Evolutionary conservation across 164 flowering plant genomes (phyloP).

Genomic region (Vitis cinerea): DNA sequence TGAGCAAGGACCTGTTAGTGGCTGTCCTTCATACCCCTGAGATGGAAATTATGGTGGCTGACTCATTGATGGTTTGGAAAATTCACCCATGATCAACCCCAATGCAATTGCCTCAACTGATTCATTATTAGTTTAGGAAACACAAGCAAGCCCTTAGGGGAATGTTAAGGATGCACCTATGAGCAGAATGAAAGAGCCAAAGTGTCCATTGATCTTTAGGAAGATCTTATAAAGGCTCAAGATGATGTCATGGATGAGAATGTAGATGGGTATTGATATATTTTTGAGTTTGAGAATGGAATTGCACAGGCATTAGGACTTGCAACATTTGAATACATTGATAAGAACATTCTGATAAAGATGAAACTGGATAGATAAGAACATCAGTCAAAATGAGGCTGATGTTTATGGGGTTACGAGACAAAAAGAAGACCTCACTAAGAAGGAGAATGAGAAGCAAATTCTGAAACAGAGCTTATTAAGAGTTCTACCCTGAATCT

Average conservation of each 20-base stretch:
- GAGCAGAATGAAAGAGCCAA: conserved; percentile 86
- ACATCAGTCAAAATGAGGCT: conserved; percentile 32
- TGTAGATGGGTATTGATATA: conserved; percentile 76
- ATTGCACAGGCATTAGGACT: conserved; percentile 83
- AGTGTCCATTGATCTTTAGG: conserved; percentile 58
- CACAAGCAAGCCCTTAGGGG: conserved; percentile 68
- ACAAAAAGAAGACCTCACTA: conserved; percentile 21
- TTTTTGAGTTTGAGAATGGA: conserved; percentile 66
- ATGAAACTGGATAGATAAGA: conserved; percentile 43
- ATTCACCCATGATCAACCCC: conserved; percentile 35
- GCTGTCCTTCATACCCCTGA: conserved; percentile 46
- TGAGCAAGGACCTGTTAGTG: conserved; percentile 26
- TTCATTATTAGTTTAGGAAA: conserved; percentile 35
- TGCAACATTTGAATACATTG: conserved; percentile 54
- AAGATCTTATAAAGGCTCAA: conserved; percentile 23
- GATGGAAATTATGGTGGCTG: conserved; percentile 42
- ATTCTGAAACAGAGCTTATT: conserved; percentile 25
- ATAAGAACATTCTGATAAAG: too few relatives aligned
- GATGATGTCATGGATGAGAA: conserved; percentile 53
- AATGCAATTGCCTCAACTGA: conserved; percentile 43
- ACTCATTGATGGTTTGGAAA: conserved; percentile 35
- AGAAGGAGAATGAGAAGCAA: conserved; percentile 43
- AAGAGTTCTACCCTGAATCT: conserved; percentile 19
- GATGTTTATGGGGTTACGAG: conserved; percentile 32
- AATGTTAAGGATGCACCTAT: conserved; percentile 80